Base-by-base conservation (phyloP, 2,329 filamentous ascomycete species). In the Calonectria ilicicola region DNA sequence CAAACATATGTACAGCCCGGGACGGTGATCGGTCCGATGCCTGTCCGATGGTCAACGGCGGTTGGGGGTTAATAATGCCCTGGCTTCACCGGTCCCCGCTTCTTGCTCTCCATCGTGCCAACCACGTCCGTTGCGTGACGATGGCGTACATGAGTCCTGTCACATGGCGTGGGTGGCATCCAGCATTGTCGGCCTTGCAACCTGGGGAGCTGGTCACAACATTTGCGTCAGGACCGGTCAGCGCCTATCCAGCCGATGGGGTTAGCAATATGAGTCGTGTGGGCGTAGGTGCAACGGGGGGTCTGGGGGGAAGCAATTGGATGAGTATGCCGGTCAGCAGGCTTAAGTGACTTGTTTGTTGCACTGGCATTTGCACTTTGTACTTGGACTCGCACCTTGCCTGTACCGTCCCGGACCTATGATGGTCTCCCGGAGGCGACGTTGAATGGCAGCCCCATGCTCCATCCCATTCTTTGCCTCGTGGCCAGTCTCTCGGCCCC, bases 11-110 rank as follows among this genome's bases (percentile, higher is more conserved):
- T 70, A 71, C 65, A 42, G 67, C 64, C 63, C 68, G 64, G 64
- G 72, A 67, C 62, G 64, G 73, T 66, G 76, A 75, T 76, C 75
- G 78, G 77, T 62, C 75, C 70, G 67, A 78, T 75, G 72, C 58
- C 71, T 68, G 40, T 60, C 35, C 49, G 73, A 46, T 68, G 42
- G 65, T 62, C 46, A 63, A 65, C 70, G 67, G 60, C 60, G 62
- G 44, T 67, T 69, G 74, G 76, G 69, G 65, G 70, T 76, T 76
- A 71, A 73, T 77, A 67, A 69, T 70, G 70, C 47, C 66, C 70
- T 75, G 32, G 63, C 53, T 73, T 80, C 78, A 80, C 78, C 78
- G 78, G 78, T 80, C 77, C 64, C 74, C 75, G 74, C 77, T 74
- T 76, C 74, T 74, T 56, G 65, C 70, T 78, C 67, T 58, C 38